Base-by-base conservation (phyloP, 805 yeast species). In the Cyberlindnera subsufficiens region DNA sequence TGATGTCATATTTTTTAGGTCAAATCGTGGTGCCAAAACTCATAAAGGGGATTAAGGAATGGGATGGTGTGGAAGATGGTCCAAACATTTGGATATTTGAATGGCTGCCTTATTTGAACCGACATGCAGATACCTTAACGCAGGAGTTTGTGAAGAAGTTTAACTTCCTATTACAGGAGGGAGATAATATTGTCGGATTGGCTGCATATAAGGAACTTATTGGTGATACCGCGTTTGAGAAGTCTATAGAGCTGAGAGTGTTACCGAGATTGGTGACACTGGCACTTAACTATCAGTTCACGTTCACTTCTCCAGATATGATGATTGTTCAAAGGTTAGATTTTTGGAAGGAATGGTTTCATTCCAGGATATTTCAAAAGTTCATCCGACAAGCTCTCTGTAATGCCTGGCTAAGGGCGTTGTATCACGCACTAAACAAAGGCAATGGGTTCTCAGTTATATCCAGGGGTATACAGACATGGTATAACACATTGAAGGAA, bases 21-120 rank as follows among this genome's bases (percentile, higher is more conserved):
- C 54, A 52, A 3, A 55, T 59, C 5, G 53, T 79, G 2, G 40
- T 60, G 0, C 77, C 78, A 0, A 65, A 61, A 30, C 53, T 79
- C 4, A 32, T 51, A 0, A 18, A 46, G 3, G 64, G 60, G 0
- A 55, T 77, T 6, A 44, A 55, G 4, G 46, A 50, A 1, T 74
- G 79, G 79, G 49, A 59, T 34, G 18, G 40, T 2, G 17, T 32
- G 10, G 31, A 22, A 6, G 35, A 43, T 27, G 47, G 55, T 0
- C 60, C 60, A 7, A 51, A 48, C 31, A 30, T 47, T 20, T 68
- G 72, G 71, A 45, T 67, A 5, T 61, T 64, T 44, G 72, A 68
- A 19, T 68, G 71, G 71, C 37, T 67, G 30, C 63, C 67, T 18
- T 60, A 56, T 30, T 37, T 65, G 15, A 46, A 45, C 3, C 30